Conservation (phyloP, 495 filamentous ascomycete species). For the Aspergillus carlsbadensis region DNA sequence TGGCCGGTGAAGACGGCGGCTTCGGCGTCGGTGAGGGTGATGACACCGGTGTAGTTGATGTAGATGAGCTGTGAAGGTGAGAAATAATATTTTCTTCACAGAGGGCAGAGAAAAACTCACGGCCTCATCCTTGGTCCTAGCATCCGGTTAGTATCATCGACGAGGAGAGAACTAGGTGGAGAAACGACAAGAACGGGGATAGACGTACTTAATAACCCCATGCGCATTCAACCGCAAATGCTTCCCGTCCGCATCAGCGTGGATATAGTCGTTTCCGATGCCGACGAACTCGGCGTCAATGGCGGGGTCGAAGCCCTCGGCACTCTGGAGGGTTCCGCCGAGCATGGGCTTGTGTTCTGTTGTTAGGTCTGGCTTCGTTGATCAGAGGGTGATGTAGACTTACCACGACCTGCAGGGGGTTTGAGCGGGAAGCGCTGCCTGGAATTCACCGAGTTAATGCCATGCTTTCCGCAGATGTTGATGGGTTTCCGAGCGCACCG, state of each 20-base stretch:
- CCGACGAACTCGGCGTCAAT: constrained; percentile 50
- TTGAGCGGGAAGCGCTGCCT: not conserved
- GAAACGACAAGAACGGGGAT: not conserved
- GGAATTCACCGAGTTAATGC: not conserved
- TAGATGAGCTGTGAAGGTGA: constrained; percentile 33
- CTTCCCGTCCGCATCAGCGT: constrained; percentile 44
- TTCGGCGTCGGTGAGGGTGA: constrained; percentile 35
- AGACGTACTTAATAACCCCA: constrained; percentile 38
- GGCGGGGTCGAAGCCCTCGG: constrained; percentile 37
- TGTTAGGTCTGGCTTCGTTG: not conserved
- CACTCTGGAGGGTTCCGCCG: constrained; percentile 42
- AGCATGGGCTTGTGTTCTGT: constrained; percentile 41
- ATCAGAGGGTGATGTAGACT: constrained; percentile 1
- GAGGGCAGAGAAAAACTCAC: constrained; percentile 14
- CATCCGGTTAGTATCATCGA: not conserved
- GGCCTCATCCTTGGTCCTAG: constrained; percentile 30
- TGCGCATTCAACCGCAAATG: constrained; percentile 53
- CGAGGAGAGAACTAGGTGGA: not conserved
- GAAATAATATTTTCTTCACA: not conserved
- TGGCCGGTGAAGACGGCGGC: constrained; percentile 43
- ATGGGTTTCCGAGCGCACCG: constrained; percentile 10
- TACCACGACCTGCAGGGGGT: constrained; percentile 27
- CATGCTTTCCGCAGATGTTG: not conserved
- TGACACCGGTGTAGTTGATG: constrained; percentile 51
- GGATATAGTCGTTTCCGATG: constrained; percentile 53